phyloP scores from a whole-genome alignment of 2,329 filamentous ascomycete genomes.

The Ploettnerulaceae sp. region DNA sequence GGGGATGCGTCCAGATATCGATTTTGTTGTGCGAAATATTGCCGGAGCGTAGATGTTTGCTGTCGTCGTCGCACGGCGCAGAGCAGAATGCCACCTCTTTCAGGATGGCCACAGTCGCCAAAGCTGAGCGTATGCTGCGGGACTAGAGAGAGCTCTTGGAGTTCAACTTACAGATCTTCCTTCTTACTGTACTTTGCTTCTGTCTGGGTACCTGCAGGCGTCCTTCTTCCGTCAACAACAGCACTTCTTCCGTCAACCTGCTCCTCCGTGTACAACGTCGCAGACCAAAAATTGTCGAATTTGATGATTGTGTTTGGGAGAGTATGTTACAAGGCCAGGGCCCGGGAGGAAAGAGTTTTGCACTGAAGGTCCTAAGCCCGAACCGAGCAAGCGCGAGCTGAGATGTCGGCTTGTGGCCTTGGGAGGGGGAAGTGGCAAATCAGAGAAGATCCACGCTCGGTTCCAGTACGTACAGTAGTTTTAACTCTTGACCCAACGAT shows the following conservation, averaged over 20 bases:
- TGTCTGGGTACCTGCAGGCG: conserved; percentile 13
- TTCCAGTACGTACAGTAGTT: neutral
- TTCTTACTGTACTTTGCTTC: conserved; percentile 1
- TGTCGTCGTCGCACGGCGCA: conserved; percentile 10
- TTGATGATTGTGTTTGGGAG: conserved; percentile 9
- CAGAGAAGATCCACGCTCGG: neutral
- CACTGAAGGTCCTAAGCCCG: neutral
- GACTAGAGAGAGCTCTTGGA: neutral
- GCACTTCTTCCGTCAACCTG: conserved; percentile 30
- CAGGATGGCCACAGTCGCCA: conserved; percentile 12
- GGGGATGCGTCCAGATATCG: conserved; percentile 9
- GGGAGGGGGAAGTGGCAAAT: neutral
- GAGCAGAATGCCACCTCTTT: conserved; percentile 23
- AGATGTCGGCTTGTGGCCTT: too few relatives aligned
- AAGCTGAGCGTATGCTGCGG: conserved; percentile 1
- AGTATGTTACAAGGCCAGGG: conserved; percentile 11
- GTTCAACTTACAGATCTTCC: conserved; percentile 7
- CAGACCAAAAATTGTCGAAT: conserved; percentile 25
- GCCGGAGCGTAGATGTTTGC: neutral
- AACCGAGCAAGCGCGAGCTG: neutral
- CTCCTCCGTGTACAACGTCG: conserved; percentile 32
- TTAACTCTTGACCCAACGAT: neutral
- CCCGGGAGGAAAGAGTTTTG: neutral
- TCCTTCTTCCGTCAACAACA: conserved; percentile 15
- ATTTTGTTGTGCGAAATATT: conserved; percentile 7